Conservation (phyloP, 495 filamentous ascomycete genomes). For the Penicillium chermesinum region DNA sequence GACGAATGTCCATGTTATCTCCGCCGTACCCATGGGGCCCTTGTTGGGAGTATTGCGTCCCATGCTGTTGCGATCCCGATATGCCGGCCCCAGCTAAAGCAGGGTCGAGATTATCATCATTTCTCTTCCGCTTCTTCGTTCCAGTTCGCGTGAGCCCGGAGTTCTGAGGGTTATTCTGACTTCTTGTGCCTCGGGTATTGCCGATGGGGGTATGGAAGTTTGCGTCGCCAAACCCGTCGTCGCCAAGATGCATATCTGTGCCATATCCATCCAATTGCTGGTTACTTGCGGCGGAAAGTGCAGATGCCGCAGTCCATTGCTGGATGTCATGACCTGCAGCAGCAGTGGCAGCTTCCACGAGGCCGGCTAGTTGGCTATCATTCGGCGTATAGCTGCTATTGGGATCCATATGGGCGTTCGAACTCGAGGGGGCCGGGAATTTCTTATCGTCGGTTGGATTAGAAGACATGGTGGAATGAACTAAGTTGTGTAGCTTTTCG, state of each 20-base stretch:
- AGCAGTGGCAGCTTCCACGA: constrained; percentile 50
- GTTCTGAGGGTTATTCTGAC: constrained; percentile 66
- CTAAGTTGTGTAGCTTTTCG: too few relatives aligned
- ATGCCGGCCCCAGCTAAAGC: constrained; percentile 30
- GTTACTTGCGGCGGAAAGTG: constrained; percentile 31
- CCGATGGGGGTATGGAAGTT: constrained; percentile 28
- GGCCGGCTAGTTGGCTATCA: constrained; percentile 47
- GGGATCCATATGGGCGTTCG: constrained; percentile 31
- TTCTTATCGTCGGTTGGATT: not conserved
- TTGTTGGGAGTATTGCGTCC: constrained; percentile 27
- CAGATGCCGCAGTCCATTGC: constrained; percentile 38
- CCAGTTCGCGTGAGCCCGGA: constrained; percentile 55
- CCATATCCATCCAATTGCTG: constrained; percentile 39
- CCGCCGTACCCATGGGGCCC: constrained; percentile 29
- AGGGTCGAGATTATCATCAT: constrained; percentile 43
- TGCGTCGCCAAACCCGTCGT: constrained; percentile 39
- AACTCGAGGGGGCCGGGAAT: not conserved
- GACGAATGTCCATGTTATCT: constrained; percentile 34
- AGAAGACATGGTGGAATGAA: not conserved
- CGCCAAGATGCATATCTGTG: constrained; percentile 38
- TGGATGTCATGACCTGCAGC: constrained; percentile 48
- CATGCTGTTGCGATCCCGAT: constrained; percentile 23
- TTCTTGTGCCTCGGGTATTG: constrained; percentile 28
- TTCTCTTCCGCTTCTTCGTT: constrained; percentile 43
- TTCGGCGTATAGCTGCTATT: constrained; percentile 37